A percentile compares a stretch with the other conserved stretches of the same genome.
Evolutionary conservation across 805 yeast genomes (phyloP).

Genomic region (Sugiyamaella boreocaroliniensis): DNA sequence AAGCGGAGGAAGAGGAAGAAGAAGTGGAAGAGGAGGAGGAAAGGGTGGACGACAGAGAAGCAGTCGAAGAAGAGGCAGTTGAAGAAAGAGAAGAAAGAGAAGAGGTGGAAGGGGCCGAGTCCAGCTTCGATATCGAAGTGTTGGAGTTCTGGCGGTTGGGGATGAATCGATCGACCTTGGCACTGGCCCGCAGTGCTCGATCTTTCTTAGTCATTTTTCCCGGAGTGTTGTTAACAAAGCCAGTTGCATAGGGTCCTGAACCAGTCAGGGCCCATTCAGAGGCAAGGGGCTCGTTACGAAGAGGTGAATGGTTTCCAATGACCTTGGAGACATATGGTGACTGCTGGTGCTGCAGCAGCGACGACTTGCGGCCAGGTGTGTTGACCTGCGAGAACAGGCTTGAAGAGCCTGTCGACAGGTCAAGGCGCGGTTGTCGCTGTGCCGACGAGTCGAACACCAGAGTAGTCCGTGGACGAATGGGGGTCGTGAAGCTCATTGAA

Average conservation of each 20-base stretch:
- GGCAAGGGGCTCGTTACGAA: constrained; percentile 41
- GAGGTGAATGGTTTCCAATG: constrained; percentile 29
- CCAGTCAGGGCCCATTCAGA: constrained; percentile 35
- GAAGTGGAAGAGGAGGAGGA: constrained; percentile 28
- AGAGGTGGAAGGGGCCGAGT: constrained; percentile 36
- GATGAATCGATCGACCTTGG: constrained; percentile 46
- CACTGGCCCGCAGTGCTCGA: constrained; percentile 19
- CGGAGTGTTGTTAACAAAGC: constrained; percentile 21
- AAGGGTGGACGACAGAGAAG: constrained; percentile 31
- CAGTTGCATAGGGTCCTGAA: constrained; percentile 27
- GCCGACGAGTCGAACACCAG: constrained; percentile 17
- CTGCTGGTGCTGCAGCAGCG: background rate
- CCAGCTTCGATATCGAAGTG: constrained; percentile 39
- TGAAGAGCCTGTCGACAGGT: constrained; percentile 9
- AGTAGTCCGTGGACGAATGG: constrained; percentile 18
- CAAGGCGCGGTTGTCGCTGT: constrained; percentile 20
- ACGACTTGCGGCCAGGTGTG: constrained; percentile 14
- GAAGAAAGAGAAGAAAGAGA: constrained; percentile 37
- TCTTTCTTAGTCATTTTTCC: constrained; percentile 22
- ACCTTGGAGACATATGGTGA: constrained; percentile 13
- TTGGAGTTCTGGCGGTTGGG: constrained; percentile 50
- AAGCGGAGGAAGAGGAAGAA: constrained; percentile 38
- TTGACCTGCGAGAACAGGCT: background rate
- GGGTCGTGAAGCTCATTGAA: constrained; percentile 14
- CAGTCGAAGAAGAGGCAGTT: constrained; percentile 37